These are phyloP conservation scores for Mycena epipterygia DNA, from an alignment of 768 basidiomycete genomes.

Conservation along the genomic window DNA sequence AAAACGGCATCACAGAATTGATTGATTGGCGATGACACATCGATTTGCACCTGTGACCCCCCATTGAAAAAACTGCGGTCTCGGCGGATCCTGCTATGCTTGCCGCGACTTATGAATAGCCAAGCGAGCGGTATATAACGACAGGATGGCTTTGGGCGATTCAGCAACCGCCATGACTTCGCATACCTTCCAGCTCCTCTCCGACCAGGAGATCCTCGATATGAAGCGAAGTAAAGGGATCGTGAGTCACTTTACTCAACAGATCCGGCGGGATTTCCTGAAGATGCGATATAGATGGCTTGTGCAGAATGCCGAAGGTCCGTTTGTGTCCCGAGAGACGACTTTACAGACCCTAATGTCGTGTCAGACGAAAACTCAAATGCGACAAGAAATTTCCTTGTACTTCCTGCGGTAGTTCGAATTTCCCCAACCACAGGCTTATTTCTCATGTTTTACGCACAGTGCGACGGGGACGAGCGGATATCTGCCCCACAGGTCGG, in stretches of 20 bases:
- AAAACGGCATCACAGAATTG: background rate
- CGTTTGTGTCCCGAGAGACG: background rate
- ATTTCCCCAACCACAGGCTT: no score
- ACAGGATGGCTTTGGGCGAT: background rate
- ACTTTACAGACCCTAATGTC: background rate
- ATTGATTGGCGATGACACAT: background rate
- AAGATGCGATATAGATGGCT: background rate
- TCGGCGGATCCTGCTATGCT: background rate
- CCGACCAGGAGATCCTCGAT: slow-evolving; percentile 11
- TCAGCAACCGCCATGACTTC: slow-evolving; percentile 3
- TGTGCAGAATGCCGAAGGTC: slow-evolving; percentile 12
- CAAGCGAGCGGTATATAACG: background rate
- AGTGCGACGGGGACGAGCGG: slow-evolving; percentile 10
- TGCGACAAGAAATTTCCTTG: slow-evolving; percentile 21
- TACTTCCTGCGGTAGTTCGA: background rate
- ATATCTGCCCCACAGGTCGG: slow-evolving; percentile 16
- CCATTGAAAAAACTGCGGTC: background rate
- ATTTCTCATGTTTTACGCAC: background rate
- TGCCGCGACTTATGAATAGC: background rate
- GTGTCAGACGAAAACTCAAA: background rate
- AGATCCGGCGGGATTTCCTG: background rate
- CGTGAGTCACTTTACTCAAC: background rate
- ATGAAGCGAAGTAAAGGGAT: slow-evolving; percentile 13
- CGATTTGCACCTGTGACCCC: background rate
- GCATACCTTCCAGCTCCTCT: slow-evolving; percentile 9